These are phyloP conservation scores for Pythium myriotylum DNA, from an alignment of 352 stramenopile genomes.

Conservation along the genomic window DNA sequence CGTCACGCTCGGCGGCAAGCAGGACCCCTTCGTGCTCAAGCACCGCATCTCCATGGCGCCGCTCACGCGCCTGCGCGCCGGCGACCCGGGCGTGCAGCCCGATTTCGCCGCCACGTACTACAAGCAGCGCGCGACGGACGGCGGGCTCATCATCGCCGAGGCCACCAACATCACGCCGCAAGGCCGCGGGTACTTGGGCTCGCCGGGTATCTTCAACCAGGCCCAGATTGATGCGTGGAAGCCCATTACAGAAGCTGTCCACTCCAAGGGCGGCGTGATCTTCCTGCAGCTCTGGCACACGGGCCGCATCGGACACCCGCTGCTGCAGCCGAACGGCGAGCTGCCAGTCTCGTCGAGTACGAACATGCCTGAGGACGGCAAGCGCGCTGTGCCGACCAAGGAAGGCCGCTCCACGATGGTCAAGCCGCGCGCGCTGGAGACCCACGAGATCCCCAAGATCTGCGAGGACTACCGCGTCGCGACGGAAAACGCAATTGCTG, in stretches of 20 bases:
- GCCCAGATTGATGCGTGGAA: conserved; percentile 47
- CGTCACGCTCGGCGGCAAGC: conserved; percentile 59
- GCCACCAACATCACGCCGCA: conserved; percentile 32
- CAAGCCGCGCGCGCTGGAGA: conserved; percentile 49
- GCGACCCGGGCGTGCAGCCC: conserved; percentile 16
- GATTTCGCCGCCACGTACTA: conserved; percentile 37
- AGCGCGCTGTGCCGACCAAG: background rate
- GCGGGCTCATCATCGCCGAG: conserved; percentile 47
- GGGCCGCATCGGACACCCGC: conserved; percentile 50
- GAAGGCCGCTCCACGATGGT: conserved; percentile 28
- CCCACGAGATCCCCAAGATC: conserved; percentile 59
- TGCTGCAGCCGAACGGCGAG: background rate
- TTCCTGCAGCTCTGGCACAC: conserved; percentile 77
- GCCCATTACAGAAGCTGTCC: conserved; percentile 47
- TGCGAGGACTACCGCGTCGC: conserved; percentile 63
- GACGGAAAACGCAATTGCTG: conserved; percentile 47
- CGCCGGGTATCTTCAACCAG: conserved; percentile 40
- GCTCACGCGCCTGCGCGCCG: conserved; percentile 32
- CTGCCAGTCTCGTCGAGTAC: conserved; percentile 14
- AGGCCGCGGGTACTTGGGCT: conserved; percentile 23
- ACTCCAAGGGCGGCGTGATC: conserved; percentile 60
- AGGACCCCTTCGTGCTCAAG: conserved; percentile 36
- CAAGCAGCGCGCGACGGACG: conserved; percentile 31
- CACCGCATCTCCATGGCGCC: conserved; percentile 48
- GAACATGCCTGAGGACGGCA: conserved; percentile 10